A percentile compares a stretch with the other conserved stretches of the same genome.
These are phyloP conservation scores for Suzukiozyma palmioleophila DNA, from an alignment of 1,139 yeast genomes.

Conservation along the genomic window DNA sequence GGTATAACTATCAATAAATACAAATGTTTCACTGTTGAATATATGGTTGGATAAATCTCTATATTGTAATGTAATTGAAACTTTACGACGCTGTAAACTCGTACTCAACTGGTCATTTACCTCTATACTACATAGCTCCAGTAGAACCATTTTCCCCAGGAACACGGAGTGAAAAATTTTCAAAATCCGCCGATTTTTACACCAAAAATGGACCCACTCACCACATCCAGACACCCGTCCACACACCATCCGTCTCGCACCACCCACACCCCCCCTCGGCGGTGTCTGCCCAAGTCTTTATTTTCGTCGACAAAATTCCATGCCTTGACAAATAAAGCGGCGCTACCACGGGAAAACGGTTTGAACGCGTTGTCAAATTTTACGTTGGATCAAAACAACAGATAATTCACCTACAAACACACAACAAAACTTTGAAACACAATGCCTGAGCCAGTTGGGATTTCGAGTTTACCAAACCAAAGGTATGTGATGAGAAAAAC, in stretches of 20 bases:
- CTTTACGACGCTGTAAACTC: too few relatives aligned
- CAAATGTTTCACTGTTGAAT: conserved; percentile 2
- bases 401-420: background rate
- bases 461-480: conserved; percentile 89
- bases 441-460: conserved; percentile 66
- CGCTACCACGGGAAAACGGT: background rate
- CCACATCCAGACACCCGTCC: too few relatives aligned
- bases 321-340: background rate
- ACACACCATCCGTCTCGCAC: too few relatives aligned
- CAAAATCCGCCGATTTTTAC: too few relatives aligned
- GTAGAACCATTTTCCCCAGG: too few relatives aligned
- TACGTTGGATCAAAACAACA: conserved; percentile 1
- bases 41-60: conserved; percentile 1
- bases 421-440: conserved; percentile 2
- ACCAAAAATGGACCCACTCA: too few relatives aligned
- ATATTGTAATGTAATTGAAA: background rate
- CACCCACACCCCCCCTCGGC: too few relatives aligned
- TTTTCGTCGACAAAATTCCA: too few relatives aligned
- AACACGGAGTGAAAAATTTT: too few relatives aligned
- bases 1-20: background rate
- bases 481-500: conserved; percentile 44
- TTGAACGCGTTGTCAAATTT: conserved; percentile 1
- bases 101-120: too few relatives aligned
- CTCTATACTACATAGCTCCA: too few relatives aligned
- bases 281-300: too few relatives aligned